These are phyloP conservation scores for Cytospora paraplurivora DNA, from an alignment of 2,329 filamentous ascomycete species.

Conservation along the genomic window DNA sequence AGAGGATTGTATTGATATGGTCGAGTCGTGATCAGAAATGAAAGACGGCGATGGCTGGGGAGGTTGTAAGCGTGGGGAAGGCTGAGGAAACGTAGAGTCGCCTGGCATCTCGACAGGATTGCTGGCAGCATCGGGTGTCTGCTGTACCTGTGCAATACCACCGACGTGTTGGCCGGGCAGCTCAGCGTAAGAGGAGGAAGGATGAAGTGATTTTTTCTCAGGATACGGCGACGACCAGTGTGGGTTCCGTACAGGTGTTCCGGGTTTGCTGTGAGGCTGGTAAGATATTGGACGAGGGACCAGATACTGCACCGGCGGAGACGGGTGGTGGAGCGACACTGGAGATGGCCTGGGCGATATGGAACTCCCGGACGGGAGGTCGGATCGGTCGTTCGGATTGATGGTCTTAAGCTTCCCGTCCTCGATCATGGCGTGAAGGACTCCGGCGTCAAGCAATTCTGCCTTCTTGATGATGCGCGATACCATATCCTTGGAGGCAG, in stretches of 20 bases:
- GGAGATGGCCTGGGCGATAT: constrained; percentile 18
- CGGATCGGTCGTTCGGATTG: constrained; percentile 53
- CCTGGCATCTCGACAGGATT: constrained; percentile 46
- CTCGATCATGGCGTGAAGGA: constrained; percentile 68
- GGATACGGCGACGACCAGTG: constrained; percentile 34
- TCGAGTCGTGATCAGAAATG: constrained; percentile 35
- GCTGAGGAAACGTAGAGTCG: constrained; percentile 49
- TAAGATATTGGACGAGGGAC: constrained; percentile 44
- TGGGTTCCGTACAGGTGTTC: constrained; percentile 34
- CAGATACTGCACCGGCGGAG: constrained; percentile 39
- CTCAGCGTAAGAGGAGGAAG: constrained; percentile 39
- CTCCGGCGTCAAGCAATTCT: constrained; percentile 66
- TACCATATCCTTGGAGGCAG: constrained; percentile 68
- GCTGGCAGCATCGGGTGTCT: constrained; percentile 18
- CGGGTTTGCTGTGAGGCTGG: constrained; percentile 38
- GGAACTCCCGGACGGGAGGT: constrained; percentile 26
- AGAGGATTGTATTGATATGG: constrained; percentile 31
- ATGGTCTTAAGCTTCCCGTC: constrained; percentile 64
- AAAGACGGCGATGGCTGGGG: constrained; percentile 37
- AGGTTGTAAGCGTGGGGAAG: constrained; percentile 35
- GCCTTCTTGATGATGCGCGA: constrained; percentile 71
- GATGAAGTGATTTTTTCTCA: constrained; percentile 32
- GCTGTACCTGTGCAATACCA: not conserved
- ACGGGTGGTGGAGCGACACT: constrained; percentile 6
- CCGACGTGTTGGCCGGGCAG: constrained; percentile 39